phyloP scores from a whole-genome alignment of 192 early-diverging fungal genomes.

The Coemansia sp. region DNA sequence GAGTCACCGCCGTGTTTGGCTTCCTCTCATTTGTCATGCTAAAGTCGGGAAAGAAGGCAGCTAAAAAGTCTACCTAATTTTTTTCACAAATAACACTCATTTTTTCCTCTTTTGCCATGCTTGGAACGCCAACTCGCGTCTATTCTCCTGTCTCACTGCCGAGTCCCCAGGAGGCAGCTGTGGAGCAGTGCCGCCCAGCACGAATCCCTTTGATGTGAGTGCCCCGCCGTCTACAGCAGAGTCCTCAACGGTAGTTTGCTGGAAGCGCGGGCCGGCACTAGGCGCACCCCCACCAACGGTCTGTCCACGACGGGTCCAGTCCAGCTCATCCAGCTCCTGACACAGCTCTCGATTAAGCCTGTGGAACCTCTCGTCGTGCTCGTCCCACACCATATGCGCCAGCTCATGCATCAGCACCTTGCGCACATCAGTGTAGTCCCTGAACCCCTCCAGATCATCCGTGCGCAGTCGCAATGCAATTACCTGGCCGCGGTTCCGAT shows the following conservation, averaged over 20 bases:
- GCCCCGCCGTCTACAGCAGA: slow-evolving; percentile 41
- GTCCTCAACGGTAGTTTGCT: slow-evolving; percentile 6
- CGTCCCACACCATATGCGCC: slow-evolving; percentile 53
- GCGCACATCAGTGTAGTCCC: slow-evolving; percentile 29
- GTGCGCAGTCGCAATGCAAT: slow-evolving; percentile 46
- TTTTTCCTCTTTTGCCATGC: slow-evolving; percentile 14
- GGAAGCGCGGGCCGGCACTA: slow-evolving; percentile 4
- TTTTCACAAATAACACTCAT: background rate
- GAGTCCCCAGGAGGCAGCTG: slow-evolving; percentile 4
- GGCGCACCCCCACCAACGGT: slow-evolving; percentile 1
- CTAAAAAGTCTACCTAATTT: slow-evolving; percentile 64
- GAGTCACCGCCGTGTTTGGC: slow-evolving; percentile 68
- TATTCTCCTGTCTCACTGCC: background rate
- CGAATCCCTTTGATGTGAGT: slow-evolving; percentile 26
- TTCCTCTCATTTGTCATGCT: slow-evolving; percentile 87
- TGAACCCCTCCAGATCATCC: slow-evolving; percentile 40
- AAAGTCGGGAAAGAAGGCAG: slow-evolving; percentile 69
- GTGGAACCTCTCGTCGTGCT: slow-evolving; percentile 47
- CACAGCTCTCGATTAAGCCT: slow-evolving; percentile 39
- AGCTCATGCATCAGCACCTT: slow-evolving; percentile 53
- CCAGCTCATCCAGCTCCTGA: slow-evolving; percentile 39
- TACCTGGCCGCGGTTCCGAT: slow-evolving; percentile 42
- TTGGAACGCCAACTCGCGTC: slow-evolving; percentile 28
- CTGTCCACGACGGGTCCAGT: slow-evolving; percentile 44
- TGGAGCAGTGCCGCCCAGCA: slow-evolving; percentile 38